A percentile compares a stretch with the other conserved stretches of the same genome.
Evolutionary conservation across 148 eudicot genomes (phyloP).

Genomic region (Chenopodium quinoa): DNA sequence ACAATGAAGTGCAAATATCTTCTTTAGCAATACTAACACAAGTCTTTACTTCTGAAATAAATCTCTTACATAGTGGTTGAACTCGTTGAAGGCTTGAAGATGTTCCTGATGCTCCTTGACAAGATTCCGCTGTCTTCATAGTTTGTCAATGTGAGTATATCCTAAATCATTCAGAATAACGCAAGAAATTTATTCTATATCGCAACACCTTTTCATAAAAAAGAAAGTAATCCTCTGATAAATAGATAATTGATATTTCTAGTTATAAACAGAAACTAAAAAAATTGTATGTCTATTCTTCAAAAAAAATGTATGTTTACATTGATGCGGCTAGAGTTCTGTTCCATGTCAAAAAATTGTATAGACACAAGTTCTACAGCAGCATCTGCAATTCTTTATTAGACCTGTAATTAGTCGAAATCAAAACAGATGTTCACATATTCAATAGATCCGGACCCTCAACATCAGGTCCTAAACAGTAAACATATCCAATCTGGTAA

Average conservation of each 20-base stretch:
- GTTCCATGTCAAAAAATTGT: not conserved
- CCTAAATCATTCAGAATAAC: conserved; percentile 1
- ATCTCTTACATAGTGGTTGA: not conserved
- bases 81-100: not conserved
- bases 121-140: not conserved
- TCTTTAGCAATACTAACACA: not conserved
- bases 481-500: not conserved
- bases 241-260: not conserved
- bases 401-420: not conserved
- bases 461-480: conserved; percentile 7
- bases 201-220: not conserved
- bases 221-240: not conserved
- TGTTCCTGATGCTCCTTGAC: not conserved
- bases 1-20: not conserved
- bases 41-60: not conserved
- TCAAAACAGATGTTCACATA: not conserved
- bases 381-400: not conserved
- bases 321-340: not conserved
- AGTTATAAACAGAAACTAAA: not conserved
- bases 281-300: not conserved
- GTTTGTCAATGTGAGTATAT: not conserved
- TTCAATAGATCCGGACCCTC: conserved; percentile 7
- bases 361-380: not conserved
- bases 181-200: not conserved
- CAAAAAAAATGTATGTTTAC: not conserved